A percentile compares a stretch with the other conserved stretches of the same genome.
phyloP scores from a whole-genome alignment of 805 yeast species.

The Candida nitratophila region DNA sequence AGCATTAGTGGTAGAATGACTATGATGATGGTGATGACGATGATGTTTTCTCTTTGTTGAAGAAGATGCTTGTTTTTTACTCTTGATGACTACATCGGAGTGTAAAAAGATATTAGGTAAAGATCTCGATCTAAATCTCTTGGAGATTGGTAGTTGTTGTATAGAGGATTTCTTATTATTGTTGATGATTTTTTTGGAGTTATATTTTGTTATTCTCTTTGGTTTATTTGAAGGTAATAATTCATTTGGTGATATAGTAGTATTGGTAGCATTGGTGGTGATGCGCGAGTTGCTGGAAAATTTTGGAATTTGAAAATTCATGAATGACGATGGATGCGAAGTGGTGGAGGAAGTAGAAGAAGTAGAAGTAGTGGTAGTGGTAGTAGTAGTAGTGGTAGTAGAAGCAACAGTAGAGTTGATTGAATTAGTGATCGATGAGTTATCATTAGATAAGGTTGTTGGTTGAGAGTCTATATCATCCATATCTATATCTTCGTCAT shows the following conservation, averaged over 20 bases:
- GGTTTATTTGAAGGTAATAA: not conserved
- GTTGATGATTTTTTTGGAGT: not conserved
- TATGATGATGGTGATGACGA: slow-evolving; percentile 1
- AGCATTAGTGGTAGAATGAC: slow-evolving; percentile 1
- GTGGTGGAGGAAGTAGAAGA: not conserved
- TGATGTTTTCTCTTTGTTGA: not conserved
- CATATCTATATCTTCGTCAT: too few relatives aligned
- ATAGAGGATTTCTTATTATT: too few relatives aligned
- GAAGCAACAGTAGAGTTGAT: too few relatives aligned
- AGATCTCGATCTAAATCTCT: slow-evolving; percentile 26
- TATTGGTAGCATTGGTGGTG: too few relatives aligned
- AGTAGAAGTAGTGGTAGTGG: not conserved
- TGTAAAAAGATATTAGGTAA: slow-evolving; percentile 27
- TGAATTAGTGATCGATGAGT: not conserved
- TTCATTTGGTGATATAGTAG: too few relatives aligned
- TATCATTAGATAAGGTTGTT: not conserved
- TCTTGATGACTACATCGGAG: slow-evolving; percentile 6
- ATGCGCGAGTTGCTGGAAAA: too few relatives aligned
- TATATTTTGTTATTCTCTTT: not conserved
- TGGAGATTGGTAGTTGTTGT: slow-evolving; percentile 13
- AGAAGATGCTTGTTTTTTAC: not conserved
- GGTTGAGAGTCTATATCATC: too few relatives aligned
- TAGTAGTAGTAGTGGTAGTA: not conserved
- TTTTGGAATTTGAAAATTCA: too few relatives aligned
- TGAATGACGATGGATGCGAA: too few relatives aligned